phyloP scores from a whole-genome alignment of 2,329 filamentous ascomycete species.

The Pezicula rhizophila region DNA sequence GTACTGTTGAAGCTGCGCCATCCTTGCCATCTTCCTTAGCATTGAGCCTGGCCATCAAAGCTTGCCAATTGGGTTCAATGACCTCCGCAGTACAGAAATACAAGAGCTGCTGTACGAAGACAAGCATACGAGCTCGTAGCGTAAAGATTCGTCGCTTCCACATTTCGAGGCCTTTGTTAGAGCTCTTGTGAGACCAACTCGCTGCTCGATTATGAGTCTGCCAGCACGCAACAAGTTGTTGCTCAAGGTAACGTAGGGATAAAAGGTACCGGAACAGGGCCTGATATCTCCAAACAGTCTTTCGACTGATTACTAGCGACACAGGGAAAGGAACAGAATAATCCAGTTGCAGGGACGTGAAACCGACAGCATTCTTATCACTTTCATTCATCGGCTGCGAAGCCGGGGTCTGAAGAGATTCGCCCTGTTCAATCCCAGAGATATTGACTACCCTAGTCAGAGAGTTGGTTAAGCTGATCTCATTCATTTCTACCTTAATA shows the following conservation, averaged over 20 bases:
- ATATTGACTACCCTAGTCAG: slow-evolving; percentile 96
- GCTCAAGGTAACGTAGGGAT: slow-evolving; percentile 83
- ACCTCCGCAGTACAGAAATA: slow-evolving; percentile 98
- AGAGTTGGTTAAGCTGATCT: slow-evolving; percentile 85
- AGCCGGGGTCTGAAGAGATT: slow-evolving; percentile 68
- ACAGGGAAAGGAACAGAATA: slow-evolving; percentile 93
- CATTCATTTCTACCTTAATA: slow-evolving; percentile 95
- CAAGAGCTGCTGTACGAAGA: slow-evolving; percentile 92
- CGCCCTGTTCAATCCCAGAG: slow-evolving; percentile 87
- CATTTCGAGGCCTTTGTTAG: slow-evolving; percentile 67
- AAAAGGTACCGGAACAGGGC: slow-evolving; percentile 91
- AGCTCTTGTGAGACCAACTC: slow-evolving; percentile 77
- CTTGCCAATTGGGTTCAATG: slow-evolving; percentile 95
- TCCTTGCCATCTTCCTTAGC: slow-evolving; percentile 44
- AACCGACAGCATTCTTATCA: slow-evolving; percentile 82
- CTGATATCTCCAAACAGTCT: slow-evolving; percentile 95
- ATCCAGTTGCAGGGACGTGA: slow-evolving; percentile 88
- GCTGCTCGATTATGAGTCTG: slow-evolving; percentile 76
- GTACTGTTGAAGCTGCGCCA: slow-evolving; percentile 31
- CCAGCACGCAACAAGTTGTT: slow-evolving; percentile 81
- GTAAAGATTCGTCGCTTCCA: slow-evolving; percentile 96
- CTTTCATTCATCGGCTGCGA: slow-evolving; percentile 62
- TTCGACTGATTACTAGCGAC: slow-evolving; percentile 89
- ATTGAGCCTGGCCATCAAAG: slow-evolving; percentile 81
- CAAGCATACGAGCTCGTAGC: slow-evolving; percentile 85